Conservation (phyloP, 495 filamentous ascomycete species). For the Elasticomyces elasticus region DNA sequence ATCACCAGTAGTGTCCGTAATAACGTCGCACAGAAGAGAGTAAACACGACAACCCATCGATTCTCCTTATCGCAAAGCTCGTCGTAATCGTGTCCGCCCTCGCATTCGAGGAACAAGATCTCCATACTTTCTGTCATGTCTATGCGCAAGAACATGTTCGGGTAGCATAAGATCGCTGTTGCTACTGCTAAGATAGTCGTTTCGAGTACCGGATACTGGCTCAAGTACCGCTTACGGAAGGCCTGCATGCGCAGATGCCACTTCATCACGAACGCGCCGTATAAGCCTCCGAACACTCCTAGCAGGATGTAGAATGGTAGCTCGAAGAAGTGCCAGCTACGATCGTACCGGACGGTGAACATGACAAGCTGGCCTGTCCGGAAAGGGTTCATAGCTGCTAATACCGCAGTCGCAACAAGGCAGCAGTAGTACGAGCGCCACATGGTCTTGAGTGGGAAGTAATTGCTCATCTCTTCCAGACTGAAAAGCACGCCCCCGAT, state of each 20-base stretch:
- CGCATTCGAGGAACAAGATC: constrained; percentile 89
- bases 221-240: constrained; percentile 90
- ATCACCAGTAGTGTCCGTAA: constrained; percentile 80
- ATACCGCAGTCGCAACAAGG: constrained; percentile 83
- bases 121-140: constrained; percentile 99
- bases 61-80: constrained; percentile 73
- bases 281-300: constrained; percentile 87
- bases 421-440: constrained; percentile 99
- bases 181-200: constrained; percentile 69
- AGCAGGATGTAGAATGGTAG: constrained; percentile 84
- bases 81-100: constrained; percentile 83
- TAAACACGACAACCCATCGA: constrained; percentile 70
- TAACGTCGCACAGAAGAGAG: constrained; percentile 69
- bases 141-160: constrained; percentile 89
- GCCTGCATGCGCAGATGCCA: constrained; percentile 90
- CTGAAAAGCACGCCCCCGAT: constrained; percentile 97
- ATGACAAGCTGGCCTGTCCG: constrained; percentile 97
- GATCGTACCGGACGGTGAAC: constrained; percentile 96
- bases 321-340: constrained; percentile 96
- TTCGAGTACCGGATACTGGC: constrained; percentile 78
- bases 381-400: constrained; percentile 96
- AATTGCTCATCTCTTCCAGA: constrained; percentile 95
- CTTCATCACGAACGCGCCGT: constrained; percentile 95
- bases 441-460: constrained; percentile 95
- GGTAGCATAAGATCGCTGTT: constrained; percentile 88